Conservation (phyloP, 495 filamentous ascomycete species). For the Penicillium odoratum region DNA sequence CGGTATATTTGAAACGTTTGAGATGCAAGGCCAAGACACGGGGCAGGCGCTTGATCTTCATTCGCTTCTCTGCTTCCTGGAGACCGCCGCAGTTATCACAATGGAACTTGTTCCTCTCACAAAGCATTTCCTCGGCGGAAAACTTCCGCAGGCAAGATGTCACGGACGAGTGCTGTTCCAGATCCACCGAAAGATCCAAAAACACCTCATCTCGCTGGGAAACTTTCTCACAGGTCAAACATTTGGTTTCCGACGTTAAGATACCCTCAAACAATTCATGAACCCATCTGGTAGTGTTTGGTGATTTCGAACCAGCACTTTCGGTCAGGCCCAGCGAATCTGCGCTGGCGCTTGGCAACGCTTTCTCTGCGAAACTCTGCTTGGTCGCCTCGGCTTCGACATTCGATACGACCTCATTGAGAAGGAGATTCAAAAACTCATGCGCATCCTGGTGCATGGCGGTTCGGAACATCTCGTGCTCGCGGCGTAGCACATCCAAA, state of each 20-base stretch:
- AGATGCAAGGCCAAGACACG: conserved; percentile 89
- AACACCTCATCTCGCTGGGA: conserved; percentile 96
- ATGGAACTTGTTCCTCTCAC: conserved; percentile 97
- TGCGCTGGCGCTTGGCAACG: conserved; percentile 37
- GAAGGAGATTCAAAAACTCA: conserved; percentile 89
- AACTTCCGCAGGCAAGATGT: conserved; percentile 94
- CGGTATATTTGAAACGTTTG: conserved; percentile 97
- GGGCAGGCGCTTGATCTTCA: conserved; percentile 97
- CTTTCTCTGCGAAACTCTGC: conserved; percentile 37
- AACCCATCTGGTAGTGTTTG: conserved; percentile 78
- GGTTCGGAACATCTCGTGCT: conserved; percentile 96
- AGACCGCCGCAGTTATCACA: conserved; percentile 96
- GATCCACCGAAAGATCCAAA: conserved; percentile 90
- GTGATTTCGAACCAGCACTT: conserved; percentile 47
- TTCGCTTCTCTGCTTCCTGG: conserved; percentile 97
- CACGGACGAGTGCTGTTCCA: conserved; percentile 94
- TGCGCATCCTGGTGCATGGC: conserved; percentile 98
- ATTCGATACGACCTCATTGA: conserved; percentile 95
- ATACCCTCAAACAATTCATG: conserved; percentile 96
- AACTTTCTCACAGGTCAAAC: conserved; percentile 91
- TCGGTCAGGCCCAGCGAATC: conserved; percentile 43
- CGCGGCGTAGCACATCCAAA: conserved; percentile 85
- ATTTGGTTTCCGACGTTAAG: conserved; percentile 93
- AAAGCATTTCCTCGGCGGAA: conserved; percentile 98
- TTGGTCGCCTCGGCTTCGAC: conserved; percentile 80